Evolutionary conservation across 2,329 filamentous ascomycete species (phyloP), one percentile per base, ranked within the genome.

Genomic region (Ascomycota sp.): DNA sequence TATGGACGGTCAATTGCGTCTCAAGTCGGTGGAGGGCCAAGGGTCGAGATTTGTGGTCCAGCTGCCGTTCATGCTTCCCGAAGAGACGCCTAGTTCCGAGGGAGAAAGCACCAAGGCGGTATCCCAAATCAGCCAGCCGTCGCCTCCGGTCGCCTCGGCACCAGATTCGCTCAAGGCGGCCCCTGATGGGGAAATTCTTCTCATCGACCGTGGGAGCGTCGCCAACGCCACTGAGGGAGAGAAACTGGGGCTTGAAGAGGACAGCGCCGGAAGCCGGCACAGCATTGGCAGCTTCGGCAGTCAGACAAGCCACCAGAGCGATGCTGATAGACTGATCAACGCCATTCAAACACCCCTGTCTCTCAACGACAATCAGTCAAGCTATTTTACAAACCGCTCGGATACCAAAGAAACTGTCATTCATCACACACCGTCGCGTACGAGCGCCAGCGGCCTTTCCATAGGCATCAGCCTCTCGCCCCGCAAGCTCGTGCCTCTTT

Each of bases 1-100:
- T 46, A 89, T 92, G 79, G 76, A 86, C 37, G 84, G 83, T 0
- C 83, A 92, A 45, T 53, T 92, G 25, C 71, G 81, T 2, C 56
- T 92, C 1, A 86, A 83, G 45, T 92, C 82, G 0, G 80, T 89
- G 44, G 67, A 77, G 47, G 77, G 77, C 2, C 78, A 76, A 43
- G 83, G 84, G 1, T 84, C 82, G 12, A 66, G 78, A 34, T 92
- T 92, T 41, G 72, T 82, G 13, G 69, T 92, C 21, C 70, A 80
- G 40, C 57, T 92, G 25, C 76, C 77, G 0, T 89, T 92, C 41
- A 62, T 72, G 7, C 48, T 84, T 1, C 72, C 54, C 0, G 54
- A 59, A 1, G 55, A 61, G 31, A 39, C 44, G 3, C 41, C 51
- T 2, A 21, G 16, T 21, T 21, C 16, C 16, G 45, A 48, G 7